A percentile compares a stretch with the other conserved stretches of the same genome.
Evolutionary conservation across 768 basidiomycete species (phyloP).

Genomic region (Boletus sensibilis): DNA sequence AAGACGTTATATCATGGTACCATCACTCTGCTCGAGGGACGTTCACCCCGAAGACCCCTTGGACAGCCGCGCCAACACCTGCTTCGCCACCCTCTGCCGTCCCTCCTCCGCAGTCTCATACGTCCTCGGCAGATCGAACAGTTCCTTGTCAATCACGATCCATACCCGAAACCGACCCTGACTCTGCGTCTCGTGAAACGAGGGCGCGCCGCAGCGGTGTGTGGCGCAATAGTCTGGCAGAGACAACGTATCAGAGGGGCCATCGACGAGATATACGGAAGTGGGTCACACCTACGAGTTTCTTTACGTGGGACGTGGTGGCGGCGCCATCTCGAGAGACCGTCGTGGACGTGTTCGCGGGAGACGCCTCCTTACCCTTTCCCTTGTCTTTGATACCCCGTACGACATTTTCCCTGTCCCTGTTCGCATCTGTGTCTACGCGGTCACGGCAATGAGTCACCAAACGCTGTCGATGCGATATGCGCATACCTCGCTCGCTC

Average conservation of each 20-base stretch:
- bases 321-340: conserved; percentile 1
- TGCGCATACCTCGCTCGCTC: conserved; percentile 12
- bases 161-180: conserved; percentile 39
- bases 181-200: conserved; percentile 32
- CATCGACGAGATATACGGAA: background rate
- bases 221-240: conserved; percentile 21
- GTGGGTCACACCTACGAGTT: conserved; percentile 12
- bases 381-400: conserved; percentile 4
- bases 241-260: background rate
- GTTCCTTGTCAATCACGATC: conserved; percentile 46
- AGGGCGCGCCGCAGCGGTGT: conserved; percentile 27
- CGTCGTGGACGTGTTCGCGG: background rate
- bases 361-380: conserved; percentile 8
- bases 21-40: too few species aligned
- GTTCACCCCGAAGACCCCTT: too few species aligned
- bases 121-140: conserved; percentile 42
- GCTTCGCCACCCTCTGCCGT: conserved; percentile 44
- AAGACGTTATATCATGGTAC: too few species aligned
- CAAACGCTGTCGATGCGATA: background rate
- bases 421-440: background rate
- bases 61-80: conserved; percentile 40
- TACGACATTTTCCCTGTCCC: background rate
- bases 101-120: conserved; percentile 41
- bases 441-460: background rate
- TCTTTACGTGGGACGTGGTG: conserved; percentile 13